phyloP scores from a whole-genome alignment of 2,329 filamentous ascomycete genomes.

The Teratosphaeria gauchensis region DNA sequence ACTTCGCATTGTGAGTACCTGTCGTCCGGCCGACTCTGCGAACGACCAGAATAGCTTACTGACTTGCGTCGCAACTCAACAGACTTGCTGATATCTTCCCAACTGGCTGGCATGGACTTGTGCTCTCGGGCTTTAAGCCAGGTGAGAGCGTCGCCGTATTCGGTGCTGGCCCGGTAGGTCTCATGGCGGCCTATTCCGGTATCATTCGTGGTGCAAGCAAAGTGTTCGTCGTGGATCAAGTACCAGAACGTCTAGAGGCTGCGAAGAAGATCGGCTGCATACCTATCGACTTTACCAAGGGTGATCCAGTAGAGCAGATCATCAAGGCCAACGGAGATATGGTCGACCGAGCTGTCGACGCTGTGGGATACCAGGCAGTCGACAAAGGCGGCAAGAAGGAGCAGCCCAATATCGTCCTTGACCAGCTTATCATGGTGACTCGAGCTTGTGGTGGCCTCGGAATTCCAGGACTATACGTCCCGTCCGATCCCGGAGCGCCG shows the following conservation, averaged over 20 bases:
- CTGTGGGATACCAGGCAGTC: conserved; percentile 57
- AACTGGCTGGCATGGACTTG: conserved; percentile 48
- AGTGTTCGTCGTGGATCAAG: conserved; percentile 55
- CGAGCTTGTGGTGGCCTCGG: conserved; percentile 52
- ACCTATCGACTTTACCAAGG: conserved; percentile 51
- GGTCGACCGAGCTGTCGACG: conserved; percentile 56
- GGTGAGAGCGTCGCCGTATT: conserved; percentile 57
- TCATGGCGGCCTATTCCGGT: conserved; percentile 58
- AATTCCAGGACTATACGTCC: conserved; percentile 33
- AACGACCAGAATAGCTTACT: background rate
- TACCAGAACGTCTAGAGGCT: conserved; percentile 48
- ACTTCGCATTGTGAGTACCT: conserved; percentile 39
- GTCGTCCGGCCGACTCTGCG: background rate
- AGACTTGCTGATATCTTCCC: conserved; percentile 40
- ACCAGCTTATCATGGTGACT: conserved; percentile 55
- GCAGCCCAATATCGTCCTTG: conserved; percentile 53
- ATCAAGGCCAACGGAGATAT: conserved; percentile 48
- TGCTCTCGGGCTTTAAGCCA: conserved; percentile 48
- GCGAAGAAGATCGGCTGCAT: conserved; percentile 54
- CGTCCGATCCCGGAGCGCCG: conserved; percentile 52
- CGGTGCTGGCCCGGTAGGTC: conserved; percentile 50
- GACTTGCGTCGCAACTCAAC: background rate
- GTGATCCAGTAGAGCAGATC: conserved; percentile 52
- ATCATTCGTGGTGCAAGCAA: conserved; percentile 50
- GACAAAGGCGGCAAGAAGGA: conserved; percentile 47